Percentiles rank a stretch among this genome's conserved stretches.
These are phyloP conservation scores for Pseudotsuga menziesii DNA, from an alignment of 75 land plant genomes.

Conservation along the genomic window DNA sequence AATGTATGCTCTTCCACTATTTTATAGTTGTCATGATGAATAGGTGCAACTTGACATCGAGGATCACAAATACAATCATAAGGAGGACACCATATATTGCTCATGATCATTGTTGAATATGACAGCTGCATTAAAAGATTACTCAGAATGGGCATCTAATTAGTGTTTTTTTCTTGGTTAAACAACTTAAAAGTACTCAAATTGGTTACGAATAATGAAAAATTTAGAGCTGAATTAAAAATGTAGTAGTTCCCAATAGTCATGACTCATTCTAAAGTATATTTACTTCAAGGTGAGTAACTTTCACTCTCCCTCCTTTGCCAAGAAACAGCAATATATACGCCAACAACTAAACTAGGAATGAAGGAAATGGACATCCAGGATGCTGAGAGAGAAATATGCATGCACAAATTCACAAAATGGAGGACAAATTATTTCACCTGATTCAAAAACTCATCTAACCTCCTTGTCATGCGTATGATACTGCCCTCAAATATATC, in stretches of 20 bases:
- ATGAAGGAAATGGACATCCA: background rate
- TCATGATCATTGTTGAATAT: background rate
- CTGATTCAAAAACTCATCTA: conserved; percentile 97
- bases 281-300: background rate
- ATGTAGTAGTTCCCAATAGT: background rate
- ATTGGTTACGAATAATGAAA: background rate
- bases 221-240: background rate
- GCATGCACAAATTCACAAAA: background rate
- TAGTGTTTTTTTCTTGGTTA: too few species aligned
- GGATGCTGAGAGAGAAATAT: background rate
- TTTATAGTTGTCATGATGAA: background rate
- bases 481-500: conserved; percentile 98
- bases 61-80: background rate
- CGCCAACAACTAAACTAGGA: too few species aligned
- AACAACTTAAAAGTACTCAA: background rate
- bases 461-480: conserved; percentile 83
- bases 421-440: conserved; percentile 25
- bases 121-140: background rate
- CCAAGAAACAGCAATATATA: too few species aligned
- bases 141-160: background rate
- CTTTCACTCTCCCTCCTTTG: background rate
- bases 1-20: background rate
- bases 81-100: background rate
- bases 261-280: background rate
- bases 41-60: background rate